Evolutionary conservation across 495 filamentous ascomycete genomes (phyloP), one percentile per base, ranked within the genome.

Genomic region (Hyaloscypha hepaticicola): DNA sequence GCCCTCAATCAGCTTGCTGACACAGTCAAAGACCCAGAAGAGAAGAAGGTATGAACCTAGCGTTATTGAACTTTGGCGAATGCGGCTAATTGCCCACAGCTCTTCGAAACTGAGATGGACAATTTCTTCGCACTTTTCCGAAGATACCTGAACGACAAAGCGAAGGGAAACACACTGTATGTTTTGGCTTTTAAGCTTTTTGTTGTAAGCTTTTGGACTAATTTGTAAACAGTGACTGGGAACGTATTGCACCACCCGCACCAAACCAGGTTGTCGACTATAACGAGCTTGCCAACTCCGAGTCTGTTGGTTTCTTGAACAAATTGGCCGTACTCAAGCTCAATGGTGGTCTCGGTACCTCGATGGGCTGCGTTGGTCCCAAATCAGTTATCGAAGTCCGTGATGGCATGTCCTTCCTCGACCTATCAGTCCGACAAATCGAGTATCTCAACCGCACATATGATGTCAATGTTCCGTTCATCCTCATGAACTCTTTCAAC

Each of bases 401-500:
- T 77, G 95, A 99, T 76, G 96, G 96, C 85, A 98, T 98, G 95
- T 98, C 95, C 68, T 99, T 99, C 88, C 85, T 99, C 61, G 95
- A 99, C 79, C 87, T 99, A 73, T 98, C 95, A 8, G 95, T 99
- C 69, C 92, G 95, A 72, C 95, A 99, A 84, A 94, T 99, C 74
- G 95, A 99, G 82, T 96, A 93, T 84, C 88, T 99, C 65, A 99
- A 99, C 87, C 90, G 93, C 74, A 97, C 90, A 51, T 98, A 96
- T 82, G 87, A 90, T 70, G 91, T 96, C 78, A 97, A 97, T 76
- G 95, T 99, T 24, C 95, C 95, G 49, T 97, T 99, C 80, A 89
- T 99, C 68, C 87, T 99, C 74, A 99, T 99, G 95, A 99, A 99
- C 87, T 98, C 95, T 61, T 99, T 99, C 90, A 99, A 99, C 85